Base-by-base conservation (phyloP, 2,329 filamentous ascomycete genomes). In the Aschersonia sp. region DNA sequence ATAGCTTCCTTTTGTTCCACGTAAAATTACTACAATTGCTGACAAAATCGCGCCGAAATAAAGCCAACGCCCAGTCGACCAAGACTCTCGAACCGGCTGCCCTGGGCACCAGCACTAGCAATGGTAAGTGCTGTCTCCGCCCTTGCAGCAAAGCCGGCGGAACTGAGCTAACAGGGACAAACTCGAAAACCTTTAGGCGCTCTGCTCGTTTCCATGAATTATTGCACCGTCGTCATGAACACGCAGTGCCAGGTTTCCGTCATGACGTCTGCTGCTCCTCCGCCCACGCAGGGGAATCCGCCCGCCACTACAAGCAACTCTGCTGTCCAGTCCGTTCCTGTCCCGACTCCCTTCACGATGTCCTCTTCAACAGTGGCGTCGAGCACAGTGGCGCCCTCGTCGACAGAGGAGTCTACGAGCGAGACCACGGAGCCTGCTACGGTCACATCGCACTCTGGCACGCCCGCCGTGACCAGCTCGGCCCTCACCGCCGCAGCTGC, bases 181-280 rank as follows among this genome's bases (percentile, higher is more conserved):
- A 39, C 35, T 39, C 5, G 40, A 6, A 37, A 37, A 2, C 35
- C 12, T 37, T 9, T 7, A 66, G 63, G 62, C 2, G 52, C 54
- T 29, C 46, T 62, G 32, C 51, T 66, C 42, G 61, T 62, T 52
- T 59, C 62, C 31, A 57, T 64, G 53, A 65, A 64, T 54, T 52
- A 62, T 47, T 67, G 65, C 58, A 59, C 57, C 51, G 49, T 66
- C 45, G 52, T 63, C 31, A 56, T 62, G 31, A 58, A 56, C 48
- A 66, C 63, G 32, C 52, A 57, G 46, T 67, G 65, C 54, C 51
- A 56, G 32, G 50, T 58, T 44, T 54, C 57, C 44, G 53, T 59
- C 45, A 60, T 61, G 30, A 62, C 55, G 31, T 54, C 44, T 50
- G 54, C 42, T 50, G 47, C 48, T 48, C 50, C 30, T 53, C 53